Conservation (phyloP, 768 basidiomycete genomes). For the Rhizopogon vinicolor region DNA sequence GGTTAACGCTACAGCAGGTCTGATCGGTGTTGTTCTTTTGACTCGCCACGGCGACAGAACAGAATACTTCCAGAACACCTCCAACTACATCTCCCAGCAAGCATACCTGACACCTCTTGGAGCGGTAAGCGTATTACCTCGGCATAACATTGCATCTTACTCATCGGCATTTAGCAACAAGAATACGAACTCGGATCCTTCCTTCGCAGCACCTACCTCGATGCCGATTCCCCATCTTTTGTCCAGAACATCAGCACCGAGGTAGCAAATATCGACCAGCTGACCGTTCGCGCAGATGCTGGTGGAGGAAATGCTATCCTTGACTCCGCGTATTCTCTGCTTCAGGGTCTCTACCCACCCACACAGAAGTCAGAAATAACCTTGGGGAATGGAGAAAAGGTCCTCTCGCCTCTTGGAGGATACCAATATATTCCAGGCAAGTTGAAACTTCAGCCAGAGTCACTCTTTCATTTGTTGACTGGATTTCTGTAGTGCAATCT, state of each 20-base stretch:
- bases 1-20: constrained; percentile 4
- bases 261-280: constrained; percentile 59
- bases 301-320: constrained; percentile 74
- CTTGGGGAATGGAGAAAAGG: constrained; percentile 65
- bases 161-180: constrained; percentile 41
- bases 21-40: constrained; percentile 67
- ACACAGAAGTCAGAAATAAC: constrained; percentile 57
- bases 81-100: constrained; percentile 49
- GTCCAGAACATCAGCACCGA: constrained; percentile 59
- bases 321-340: constrained; percentile 72
- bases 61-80: constrained; percentile 62
- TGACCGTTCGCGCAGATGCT: constrained; percentile 68
- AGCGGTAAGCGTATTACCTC: constrained; percentile 37
- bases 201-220: constrained; percentile 58
- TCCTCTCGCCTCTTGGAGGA: constrained; percentile 64
- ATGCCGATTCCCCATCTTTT: constrained; percentile 52
- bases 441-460: not conserved
- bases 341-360: constrained; percentile 80
- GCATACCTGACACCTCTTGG: constrained; percentile 66
- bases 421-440: constrained; percentile 68
- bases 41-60: constrained; percentile 68
- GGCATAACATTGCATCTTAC: not conserved
- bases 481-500: not conserved
- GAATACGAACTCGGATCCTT: constrained; percentile 51
- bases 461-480: not conserved